Evolutionary conservation across 352 stramenopile species (phyloP), one percentile per base, ranked within the genome.

Genomic region (Pythium monospermum): DNA sequence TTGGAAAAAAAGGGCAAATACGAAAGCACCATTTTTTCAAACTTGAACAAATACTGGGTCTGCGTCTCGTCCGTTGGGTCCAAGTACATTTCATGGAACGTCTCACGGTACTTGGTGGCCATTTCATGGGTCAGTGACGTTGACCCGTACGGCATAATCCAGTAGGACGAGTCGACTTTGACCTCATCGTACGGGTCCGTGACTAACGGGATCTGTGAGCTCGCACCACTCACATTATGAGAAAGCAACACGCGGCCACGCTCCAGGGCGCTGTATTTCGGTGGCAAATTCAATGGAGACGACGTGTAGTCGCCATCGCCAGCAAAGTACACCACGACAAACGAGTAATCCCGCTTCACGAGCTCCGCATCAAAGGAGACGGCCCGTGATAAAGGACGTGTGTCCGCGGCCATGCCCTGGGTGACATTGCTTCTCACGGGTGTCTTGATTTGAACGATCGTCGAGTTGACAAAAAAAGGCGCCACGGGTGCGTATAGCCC

Each of bases 1-100:
- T 97, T 98, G 6, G 91, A 98, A 42, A 98, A 87, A 56, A 97
- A 99, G 7, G 96, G 96, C 26, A 99, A 43, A 59, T 99, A 99
- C 6, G 96, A 86, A 0, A 99, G 64, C 46, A 98, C 26, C 18
- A 94, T 41, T 32, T 84, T 88, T 16, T 90, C 66, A 43, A 94
- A 91, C 31, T 76, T 75, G 62, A 89, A 94, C 27, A 79, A 11
- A 31, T 80, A 86, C 53, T 88, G 71, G 8, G 65, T 52, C 1
- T 51, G 49, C 0, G 69, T 69, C 2, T 54, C 38, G 31, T 86
- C 75, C 0, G 63, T 73, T 5, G 67, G 65, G 40, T 94, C 64
- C 33, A 66, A 15, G n/a, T 85, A 75, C 68, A 95, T 87, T 51
- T 96, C 87, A 45, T 96, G 83, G 51, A 97, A 98, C 7, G 92